Base-by-base conservation (phyloP, 2,329 filamentous ascomycete genomes). In the Neopestalotiopsis sp. region DNA sequence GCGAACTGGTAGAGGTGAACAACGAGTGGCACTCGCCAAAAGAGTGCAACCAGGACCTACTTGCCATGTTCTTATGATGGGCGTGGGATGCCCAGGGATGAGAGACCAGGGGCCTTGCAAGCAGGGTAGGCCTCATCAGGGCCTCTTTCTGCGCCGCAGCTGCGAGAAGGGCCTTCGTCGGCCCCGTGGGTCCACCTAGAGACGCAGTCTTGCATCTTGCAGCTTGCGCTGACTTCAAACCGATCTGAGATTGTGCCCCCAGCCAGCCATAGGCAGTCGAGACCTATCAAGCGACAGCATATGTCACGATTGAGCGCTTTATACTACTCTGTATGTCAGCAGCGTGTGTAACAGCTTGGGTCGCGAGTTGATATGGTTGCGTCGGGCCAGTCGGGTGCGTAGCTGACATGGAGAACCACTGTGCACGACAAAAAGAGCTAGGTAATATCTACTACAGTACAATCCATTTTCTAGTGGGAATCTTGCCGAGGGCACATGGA, bases 101-200 rank as follows among this genome's bases (percentile, higher is more conserved):
- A 58, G 20, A 59, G 64, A 57, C 64, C 30, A 40, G 64, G 64
- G 45, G 32, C 64, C 28, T 28, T 57, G 45, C 45, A 52, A 52
- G 45, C 45, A 52, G 45, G 45, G 45, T 20, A 52, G 28, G 64
- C 42, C 52, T 40, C 34, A 38, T 38, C 34, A 38, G 34, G 34
- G 34, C 34, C 10, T 38, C 34, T 7, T 38, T 38, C 30, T 40
- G 24, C 30, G 64, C 64, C 64, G 64, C 42, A 30, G 49, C 49
- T 66, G 64, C 49, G 64, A 66, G 49, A 66, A 66, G 64, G 64
- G 64, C 64, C 64, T 66, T 66, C 64, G 24, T 66, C 64, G 49
- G 64, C 45, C 64, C 30, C 49, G 30, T 34, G 64, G 20, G 28
- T 58, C 64, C 64, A 66, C 64, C 49, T 17, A 45, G 14, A 30